Base-by-base conservation (phyloP, 2,329 filamentous ascomycete species). In the Uncinocarpus reesii region DNA sequence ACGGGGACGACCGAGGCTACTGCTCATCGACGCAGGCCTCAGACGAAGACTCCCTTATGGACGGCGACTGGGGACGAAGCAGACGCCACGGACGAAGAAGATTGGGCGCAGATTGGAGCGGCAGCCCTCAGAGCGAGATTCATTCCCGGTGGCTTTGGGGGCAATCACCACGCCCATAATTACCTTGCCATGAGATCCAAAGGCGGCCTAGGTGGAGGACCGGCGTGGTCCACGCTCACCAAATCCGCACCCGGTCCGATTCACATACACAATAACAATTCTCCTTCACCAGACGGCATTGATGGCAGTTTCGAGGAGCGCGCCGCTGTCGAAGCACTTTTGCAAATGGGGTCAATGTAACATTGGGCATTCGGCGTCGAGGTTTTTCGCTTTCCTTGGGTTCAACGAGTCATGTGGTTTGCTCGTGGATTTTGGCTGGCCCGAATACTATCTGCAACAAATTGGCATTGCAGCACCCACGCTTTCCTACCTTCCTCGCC, bases 51-150 rank as follows among this genome's bases (percentile, higher is more conserved):
- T 71, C 71, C 32, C 56, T 74, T 65, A 68, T 81, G 71, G 80
- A 81, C 58, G 83, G 86, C 57, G 84, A 93, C 61, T 80, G 86
- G 52, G n/a, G 82, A 84, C 56, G 87, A 95, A 42, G 84, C 84
- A 57, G 87, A 95, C 61, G 78, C 86, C 51, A 96, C 92, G 20
- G 92, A 96, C 62, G 87, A 95, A 62, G 90, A 96, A 67, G 89
- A 96, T 67, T 95, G 90, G 89, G 86, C 85, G 40, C 80, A 84
- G 45, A 84, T 95, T 53, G 90, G 88, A 47, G 86, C 89, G 24
- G 87, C 84, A 47, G 86, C 86, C 55, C 76, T 95, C 57, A 81
- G 89, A 68, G 81, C 74, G 66, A 77, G 68, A 70, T 70, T 70
- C 58, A 65, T 37, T 13, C 21, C 61, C 60, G 65, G 56, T 63